These are phyloP conservation scores for Hypoxylon lienhwacheense DNA, from an alignment of 495 filamentous ascomycete species.

Conservation along the genomic window DNA sequence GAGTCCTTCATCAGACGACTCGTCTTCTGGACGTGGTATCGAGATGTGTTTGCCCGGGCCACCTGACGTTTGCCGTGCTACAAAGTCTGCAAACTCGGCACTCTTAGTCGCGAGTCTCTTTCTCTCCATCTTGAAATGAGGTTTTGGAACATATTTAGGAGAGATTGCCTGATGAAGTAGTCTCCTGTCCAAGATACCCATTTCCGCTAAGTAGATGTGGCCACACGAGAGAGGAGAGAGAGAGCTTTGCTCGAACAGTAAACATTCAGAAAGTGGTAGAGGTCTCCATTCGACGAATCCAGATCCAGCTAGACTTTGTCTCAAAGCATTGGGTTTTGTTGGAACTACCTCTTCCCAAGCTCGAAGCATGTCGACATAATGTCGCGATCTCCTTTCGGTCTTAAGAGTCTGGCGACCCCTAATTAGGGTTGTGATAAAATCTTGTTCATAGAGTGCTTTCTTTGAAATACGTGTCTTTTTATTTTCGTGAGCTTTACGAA, in stretches of 20 bases:
- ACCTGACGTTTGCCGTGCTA: slow-evolving; percentile 1
- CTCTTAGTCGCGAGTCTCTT: slow-evolving; percentile 19
- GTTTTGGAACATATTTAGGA: slow-evolving; percentile 25
- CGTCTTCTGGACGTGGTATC: slow-evolving; percentile 21
- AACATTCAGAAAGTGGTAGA: slow-evolving; percentile 3
- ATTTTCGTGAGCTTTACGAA: slow-evolving; percentile 22
- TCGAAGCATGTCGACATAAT: background rate
- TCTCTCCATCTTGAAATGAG: slow-evolving; percentile 29
- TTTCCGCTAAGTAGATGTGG: slow-evolving; percentile 10
- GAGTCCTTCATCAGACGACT: slow-evolving; percentile 26
- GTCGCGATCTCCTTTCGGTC: background rate
- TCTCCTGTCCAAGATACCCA: slow-evolving; percentile 19
- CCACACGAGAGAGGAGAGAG: background rate
- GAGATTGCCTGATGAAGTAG: slow-evolving; percentile 15
- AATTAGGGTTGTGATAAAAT: background rate
- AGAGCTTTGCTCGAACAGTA: slow-evolving; percentile 12
- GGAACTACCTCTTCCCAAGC: slow-evolving; percentile 1
- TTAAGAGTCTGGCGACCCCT: background rate
- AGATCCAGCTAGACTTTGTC: background rate
- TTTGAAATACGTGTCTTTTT: slow-evolving; percentile 1
- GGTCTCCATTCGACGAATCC: slow-evolving; percentile 20
- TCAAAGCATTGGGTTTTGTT: background rate
- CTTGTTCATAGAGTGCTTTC: slow-evolving; percentile 1
- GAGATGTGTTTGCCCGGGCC: background rate
- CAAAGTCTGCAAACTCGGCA: slow-evolving; percentile 24